Evolutionary conservation across 495 filamentous ascomycete genomes (phyloP).

Genomic region (Penicillium paxilli): DNA sequence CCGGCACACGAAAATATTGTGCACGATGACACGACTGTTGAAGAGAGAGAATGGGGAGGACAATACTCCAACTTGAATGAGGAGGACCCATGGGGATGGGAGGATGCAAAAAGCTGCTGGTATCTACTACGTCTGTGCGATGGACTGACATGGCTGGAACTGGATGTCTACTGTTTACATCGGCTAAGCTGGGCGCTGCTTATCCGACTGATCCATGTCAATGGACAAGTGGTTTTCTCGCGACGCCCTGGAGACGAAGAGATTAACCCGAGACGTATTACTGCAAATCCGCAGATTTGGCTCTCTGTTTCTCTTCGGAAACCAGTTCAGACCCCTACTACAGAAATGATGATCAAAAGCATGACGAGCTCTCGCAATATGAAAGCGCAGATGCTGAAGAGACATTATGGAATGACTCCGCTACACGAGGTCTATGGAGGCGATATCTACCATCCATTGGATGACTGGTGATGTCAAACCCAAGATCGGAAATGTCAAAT

Average conservation of each 20-base stretch:
- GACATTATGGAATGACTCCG: not conserved
- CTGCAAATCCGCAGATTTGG: not conserved
- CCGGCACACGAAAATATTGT: not conserved
- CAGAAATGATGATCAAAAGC: not conserved
- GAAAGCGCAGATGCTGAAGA: not conserved
- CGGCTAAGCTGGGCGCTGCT: not conserved
- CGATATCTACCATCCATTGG: slow-evolving; percentile 1
- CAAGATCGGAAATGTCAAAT: not conserved
- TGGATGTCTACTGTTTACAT: slow-evolving; percentile 8
- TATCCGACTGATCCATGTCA: slow-evolving; percentile 5
- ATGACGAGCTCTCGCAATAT: not conserved
- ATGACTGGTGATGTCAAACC: not conserved
- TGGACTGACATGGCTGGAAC: slow-evolving; percentile 14
- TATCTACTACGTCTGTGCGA: slow-evolving; percentile 4
- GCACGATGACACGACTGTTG: not conserved
- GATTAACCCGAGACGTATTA: not conserved
- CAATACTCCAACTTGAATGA: not conserved
- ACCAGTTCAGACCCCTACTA: slow-evolving; percentile 1
- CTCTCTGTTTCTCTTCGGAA: not conserved
- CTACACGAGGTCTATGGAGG: not conserved
- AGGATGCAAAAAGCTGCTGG: slow-evolving; percentile 1
- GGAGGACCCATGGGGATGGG: slow-evolving; percentile 1
- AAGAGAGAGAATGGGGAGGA: not conserved
- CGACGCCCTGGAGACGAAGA: not conserved
- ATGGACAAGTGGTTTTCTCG: not conserved